Evolutionary conservation across 192 early-diverging fungal genomes (phyloP).

Genomic region (Entomortierella beljakovae): DNA sequence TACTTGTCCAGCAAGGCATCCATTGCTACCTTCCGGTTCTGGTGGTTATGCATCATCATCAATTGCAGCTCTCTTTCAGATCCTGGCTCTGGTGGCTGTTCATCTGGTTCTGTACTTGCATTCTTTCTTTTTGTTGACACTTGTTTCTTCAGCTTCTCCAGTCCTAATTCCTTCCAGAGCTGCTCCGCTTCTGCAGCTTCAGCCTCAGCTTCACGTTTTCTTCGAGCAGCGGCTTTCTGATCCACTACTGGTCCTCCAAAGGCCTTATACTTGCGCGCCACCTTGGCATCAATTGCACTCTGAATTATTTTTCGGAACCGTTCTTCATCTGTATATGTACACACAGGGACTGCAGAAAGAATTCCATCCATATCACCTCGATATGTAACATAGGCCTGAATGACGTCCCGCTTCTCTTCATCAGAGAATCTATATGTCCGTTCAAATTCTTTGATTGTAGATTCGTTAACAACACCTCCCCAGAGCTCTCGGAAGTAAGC

Average conservation of each 20-base stretch:
- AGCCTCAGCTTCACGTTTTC: constrained; percentile 65
- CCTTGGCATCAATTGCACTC: constrained; percentile 68
- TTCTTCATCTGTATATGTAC: constrained; percentile 71
- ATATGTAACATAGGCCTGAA: constrained; percentile 70
- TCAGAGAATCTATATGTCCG: constrained; percentile 80
- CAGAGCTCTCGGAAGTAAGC: constrained; percentile 86
- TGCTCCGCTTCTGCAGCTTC: constrained; percentile 74
- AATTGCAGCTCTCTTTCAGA: constrained; percentile 59
- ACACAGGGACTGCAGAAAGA: constrained; percentile 68
- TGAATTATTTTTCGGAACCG: constrained; percentile 74
- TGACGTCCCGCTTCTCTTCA: constrained; percentile 79
- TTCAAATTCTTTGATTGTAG: constrained; percentile 81
- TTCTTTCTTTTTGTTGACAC: constrained; percentile 36
- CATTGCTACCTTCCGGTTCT: constrained; percentile 63
- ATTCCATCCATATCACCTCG: constrained; percentile 82
- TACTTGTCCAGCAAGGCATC: constrained; percentile 66
- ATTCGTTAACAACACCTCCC: constrained; percentile 74
- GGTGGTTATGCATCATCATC: constrained; percentile 65
- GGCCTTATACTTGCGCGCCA: constrained; percentile 59
- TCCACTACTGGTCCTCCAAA: constrained; percentile 66
- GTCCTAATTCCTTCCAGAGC: constrained; percentile 65
- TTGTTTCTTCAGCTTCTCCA: constrained; percentile 66
- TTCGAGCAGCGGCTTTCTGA: constrained; percentile 57
- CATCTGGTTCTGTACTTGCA: constrained; percentile 33
- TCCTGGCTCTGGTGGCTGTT: constrained; percentile 53